phyloP scores from a whole-genome alignment of 345 rosid species.

The Clarkia xantiana region DNA sequence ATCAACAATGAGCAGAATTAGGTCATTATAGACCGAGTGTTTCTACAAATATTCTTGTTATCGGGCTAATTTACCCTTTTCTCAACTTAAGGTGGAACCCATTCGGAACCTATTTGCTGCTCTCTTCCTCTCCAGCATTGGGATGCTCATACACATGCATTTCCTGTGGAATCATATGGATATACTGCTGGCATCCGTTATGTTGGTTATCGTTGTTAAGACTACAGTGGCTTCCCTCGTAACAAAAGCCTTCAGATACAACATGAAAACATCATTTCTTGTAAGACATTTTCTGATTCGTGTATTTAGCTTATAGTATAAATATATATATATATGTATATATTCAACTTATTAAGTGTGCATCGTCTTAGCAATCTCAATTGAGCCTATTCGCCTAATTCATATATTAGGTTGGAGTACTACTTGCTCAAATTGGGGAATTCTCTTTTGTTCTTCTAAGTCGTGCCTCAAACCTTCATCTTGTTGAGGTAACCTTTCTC shows the following conservation, averaged over 20 bases:
- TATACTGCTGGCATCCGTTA: conserved; percentile 88
- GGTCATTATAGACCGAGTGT: too few species aligned
- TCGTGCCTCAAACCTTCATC: conserved; percentile 89
- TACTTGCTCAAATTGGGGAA: conserved; percentile 98
- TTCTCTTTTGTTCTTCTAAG: conserved; percentile 91
- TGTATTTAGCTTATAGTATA: too few species aligned
- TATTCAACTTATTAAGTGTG: too few species aligned
- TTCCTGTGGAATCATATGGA: conserved; percentile 99
- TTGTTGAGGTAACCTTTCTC: conserved; percentile 51
- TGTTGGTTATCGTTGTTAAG: conserved; percentile 81
- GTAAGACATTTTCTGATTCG: conserved; percentile 34
- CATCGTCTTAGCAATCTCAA: background rate
- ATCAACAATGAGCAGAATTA: too few species aligned
- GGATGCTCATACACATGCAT: conserved; percentile 94
- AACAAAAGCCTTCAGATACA: conserved; percentile 69
- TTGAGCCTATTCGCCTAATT: background rate
- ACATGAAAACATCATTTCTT: conserved; percentile 68
- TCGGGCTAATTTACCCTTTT: background rate
- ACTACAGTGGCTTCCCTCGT: conserved; percentile 63
- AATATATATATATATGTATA: too few species aligned
- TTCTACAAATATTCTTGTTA: background rate
- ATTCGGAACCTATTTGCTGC: conserved; percentile 93
- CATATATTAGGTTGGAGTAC: conserved; percentile 48
- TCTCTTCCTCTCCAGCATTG: conserved; percentile 92
- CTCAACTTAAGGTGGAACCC: conserved; percentile 73